These are phyloP conservation scores for Babesia gibsoni DNA, from an alignment of 169 alveolate species.

Conservation along the genomic window DNA sequence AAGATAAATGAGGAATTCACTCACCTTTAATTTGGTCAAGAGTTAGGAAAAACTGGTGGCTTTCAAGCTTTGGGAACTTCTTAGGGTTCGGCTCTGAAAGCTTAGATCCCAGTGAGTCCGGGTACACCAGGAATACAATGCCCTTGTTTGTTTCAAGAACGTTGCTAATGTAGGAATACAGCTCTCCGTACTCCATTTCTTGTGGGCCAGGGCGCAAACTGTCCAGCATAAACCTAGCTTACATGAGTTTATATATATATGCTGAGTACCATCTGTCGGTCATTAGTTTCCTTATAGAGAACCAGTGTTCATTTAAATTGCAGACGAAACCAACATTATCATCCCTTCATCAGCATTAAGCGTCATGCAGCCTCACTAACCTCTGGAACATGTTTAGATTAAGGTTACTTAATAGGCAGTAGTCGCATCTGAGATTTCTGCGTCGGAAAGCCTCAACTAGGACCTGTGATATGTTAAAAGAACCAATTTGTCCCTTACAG, in stretches of 20 bases:
- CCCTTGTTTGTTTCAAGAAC: slow-evolving; percentile 25
- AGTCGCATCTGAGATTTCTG: slow-evolving; percentile 38
- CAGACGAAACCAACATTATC: slow-evolving; percentile 40
- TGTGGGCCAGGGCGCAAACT: slow-evolving; percentile 54
- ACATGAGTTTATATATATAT: not conserved
- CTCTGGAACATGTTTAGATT: slow-evolving; percentile 46
- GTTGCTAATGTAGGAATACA: slow-evolving; percentile 20
- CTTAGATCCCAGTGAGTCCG: slow-evolving; percentile 1
- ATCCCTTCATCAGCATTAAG: not conserved
- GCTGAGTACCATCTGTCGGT: slow-evolving; percentile 26
- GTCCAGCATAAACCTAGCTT: slow-evolving; percentile 57
- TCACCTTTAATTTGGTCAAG: slow-evolving; percentile 22
- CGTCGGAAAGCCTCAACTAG: slow-evolving; percentile 28
- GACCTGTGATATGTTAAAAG: slow-evolving; percentile 20
- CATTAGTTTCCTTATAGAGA: slow-evolving; percentile 40
- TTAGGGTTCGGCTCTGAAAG: slow-evolving; percentile 47
- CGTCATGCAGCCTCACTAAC: not conserved
- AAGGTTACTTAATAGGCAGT: slow-evolving; percentile 31
- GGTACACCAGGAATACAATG: slow-evolving; percentile 22
- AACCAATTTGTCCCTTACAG: slow-evolving; percentile 7
- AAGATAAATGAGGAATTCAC: not conserved
- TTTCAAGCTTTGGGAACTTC: not conserved
- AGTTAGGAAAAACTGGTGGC: slow-evolving; percentile 43
- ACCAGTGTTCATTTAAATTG: slow-evolving; percentile 53
- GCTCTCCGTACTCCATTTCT: slow-evolving; percentile 23